Percentiles rank a stretch among this genome's conserved stretches.
Conservation (phyloP, 1,284 basidiomycete genomes). For the Gastroboletus turbinatus region DNA sequence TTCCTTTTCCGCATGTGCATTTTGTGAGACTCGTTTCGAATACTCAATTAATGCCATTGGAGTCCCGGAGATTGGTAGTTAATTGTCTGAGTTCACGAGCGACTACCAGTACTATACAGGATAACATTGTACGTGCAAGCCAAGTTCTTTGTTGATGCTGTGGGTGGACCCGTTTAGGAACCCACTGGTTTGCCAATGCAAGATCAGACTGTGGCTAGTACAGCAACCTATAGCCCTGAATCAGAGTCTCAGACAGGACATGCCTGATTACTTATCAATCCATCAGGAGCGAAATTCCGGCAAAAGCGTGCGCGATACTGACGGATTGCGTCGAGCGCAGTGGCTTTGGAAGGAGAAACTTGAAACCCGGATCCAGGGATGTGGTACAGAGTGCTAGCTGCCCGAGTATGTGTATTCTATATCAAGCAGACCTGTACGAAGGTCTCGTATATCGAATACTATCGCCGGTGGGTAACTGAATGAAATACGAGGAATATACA, state of each 20-base stretch:
- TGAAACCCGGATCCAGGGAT: neutral
- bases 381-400: neutral
- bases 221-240: too few species aligned
- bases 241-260: too few species aligned
- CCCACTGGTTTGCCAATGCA: neutral
- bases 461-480: neutral
- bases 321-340: neutral
- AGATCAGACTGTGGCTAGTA: neutral
- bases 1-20: constrained; percentile 6
- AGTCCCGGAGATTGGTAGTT: neutral
- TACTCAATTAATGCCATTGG: constrained; percentile 2
- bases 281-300: neutral
- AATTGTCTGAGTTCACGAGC: neutral
- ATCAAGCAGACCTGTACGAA: neutral
- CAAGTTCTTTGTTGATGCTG: neutral
- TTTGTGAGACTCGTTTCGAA: neutral
- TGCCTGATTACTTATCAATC: neutral
- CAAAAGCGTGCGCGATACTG: neutral
- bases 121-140: neutral
- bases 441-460: neutral
- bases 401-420: neutral
- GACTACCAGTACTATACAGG: neutral
- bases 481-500: too few species aligned
- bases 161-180: neutral
- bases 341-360: too few species aligned